Percentiles rank a stretch among this genome's conserved stretches.
phyloP scores from a whole-genome alignment of 2,329 filamentous ascomycete species.

The Blastomyces emzantsi region DNA sequence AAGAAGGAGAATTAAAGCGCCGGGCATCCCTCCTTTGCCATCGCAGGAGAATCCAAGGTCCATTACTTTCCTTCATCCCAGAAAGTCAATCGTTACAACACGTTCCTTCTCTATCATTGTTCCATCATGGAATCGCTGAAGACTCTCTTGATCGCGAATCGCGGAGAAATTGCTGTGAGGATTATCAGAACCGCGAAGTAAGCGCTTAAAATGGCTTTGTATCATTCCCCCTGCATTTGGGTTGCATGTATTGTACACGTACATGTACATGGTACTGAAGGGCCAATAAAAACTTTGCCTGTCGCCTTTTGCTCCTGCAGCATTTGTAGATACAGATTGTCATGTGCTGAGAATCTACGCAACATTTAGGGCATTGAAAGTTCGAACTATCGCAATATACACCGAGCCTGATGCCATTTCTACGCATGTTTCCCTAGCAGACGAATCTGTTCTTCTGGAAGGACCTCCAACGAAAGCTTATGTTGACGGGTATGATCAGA shows the following conservation, averaged over 20 bases:
- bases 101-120: neutral
- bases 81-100: neutral
- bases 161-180: constrained; percentile 50
- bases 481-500: constrained; percentile 32
- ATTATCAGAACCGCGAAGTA: constrained; percentile 44
- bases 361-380: constrained; percentile 31
- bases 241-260: neutral
- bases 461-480: constrained; percentile 44
- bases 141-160: constrained; percentile 50
- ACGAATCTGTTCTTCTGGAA: constrained; percentile 44
- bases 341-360: neutral
- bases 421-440: constrained; percentile 46
- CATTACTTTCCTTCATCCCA: neutral
- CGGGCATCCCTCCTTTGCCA: neutral
- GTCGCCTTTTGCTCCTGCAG: neutral
- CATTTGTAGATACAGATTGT: neutral
- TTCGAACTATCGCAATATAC: constrained; percentile 50
- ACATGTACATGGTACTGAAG: neutral
- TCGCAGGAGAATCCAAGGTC: neutral
- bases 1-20: neutral
- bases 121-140: constrained; percentile 35
- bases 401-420: constrained; percentile 48
- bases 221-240: neutral
- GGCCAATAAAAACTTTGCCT: neutral
- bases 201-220: constrained; percentile 1